phyloP scores from a whole-genome alignment of 2,329 filamentous ascomycete species.

The Alternaria triticimaculans region DNA sequence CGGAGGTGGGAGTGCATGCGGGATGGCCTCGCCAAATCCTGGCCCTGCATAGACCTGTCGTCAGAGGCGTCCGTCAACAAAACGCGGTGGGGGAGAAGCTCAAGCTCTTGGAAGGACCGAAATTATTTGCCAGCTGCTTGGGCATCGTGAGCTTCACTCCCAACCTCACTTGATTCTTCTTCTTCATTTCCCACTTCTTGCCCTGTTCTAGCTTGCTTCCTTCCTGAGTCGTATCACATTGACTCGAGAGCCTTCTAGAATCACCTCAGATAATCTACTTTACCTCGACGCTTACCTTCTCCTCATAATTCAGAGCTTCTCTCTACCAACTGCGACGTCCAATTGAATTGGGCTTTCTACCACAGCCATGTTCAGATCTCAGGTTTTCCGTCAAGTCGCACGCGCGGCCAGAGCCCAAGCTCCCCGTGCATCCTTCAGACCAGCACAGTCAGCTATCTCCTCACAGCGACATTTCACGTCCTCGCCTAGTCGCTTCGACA shows the following conservation, averaged over 20 bases:
- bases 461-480: constrained; percentile 37
- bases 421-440: constrained; percentile 33
- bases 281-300: background rate
- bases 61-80: constrained; percentile 29
- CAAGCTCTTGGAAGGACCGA: constrained; percentile 21
- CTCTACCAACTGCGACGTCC: background rate
- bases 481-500: constrained; percentile 39
- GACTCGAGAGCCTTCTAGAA: constrained; percentile 4
- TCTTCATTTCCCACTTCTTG: background rate
- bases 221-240: background rate
- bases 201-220: constrained; percentile 20
- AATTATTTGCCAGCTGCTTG: constrained; percentile 11
- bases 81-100: constrained; percentile 23
- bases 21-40: constrained; percentile 26
- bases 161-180: constrained; percentile 6
- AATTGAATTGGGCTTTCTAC: constrained; percentile 5
- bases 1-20: constrained; percentile 13
- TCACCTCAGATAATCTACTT: background rate
- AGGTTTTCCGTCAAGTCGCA: constrained; percentile 39
- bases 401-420: constrained; percentile 35
- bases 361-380: constrained; percentile 44
- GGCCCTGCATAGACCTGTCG: constrained; percentile 31
- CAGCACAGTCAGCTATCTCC: constrained; percentile 23
- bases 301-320: constrained; percentile 6
- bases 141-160: constrained; percentile 13